Percentiles rank a stretch among this genome's conserved stretches.
These are phyloP conservation scores for Rosa multiflora DNA, from an alignment of 306 rosid genomes.

Conservation along the genomic window DNA sequence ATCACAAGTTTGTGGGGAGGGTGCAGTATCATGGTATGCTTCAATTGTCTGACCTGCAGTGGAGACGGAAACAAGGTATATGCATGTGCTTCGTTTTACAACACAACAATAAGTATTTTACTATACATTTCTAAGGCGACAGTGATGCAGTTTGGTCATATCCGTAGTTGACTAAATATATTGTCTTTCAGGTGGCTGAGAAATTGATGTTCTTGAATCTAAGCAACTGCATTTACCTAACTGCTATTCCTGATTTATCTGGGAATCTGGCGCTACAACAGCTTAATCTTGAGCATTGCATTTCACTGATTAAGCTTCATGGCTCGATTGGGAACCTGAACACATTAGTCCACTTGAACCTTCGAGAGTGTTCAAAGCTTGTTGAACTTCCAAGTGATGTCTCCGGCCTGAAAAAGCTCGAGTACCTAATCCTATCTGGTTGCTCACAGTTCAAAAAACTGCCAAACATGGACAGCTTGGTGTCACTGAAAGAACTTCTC, in stretches of 20 bases:
- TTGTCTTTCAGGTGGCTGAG: slow-evolving; percentile 45
- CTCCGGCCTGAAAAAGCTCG: slow-evolving; percentile 55
- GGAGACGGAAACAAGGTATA: neutral
- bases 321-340: slow-evolving; percentile 46
- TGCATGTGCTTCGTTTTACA: neutral
- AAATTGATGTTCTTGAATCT: slow-evolving; percentile 54
- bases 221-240: slow-evolving; percentile 29
- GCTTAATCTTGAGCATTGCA: slow-evolving; percentile 48
- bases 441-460: slow-evolving; percentile 44
- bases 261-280: slow-evolving; percentile 41
- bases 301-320: slow-evolving; percentile 40
- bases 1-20: slow-evolving; percentile 37
- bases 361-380: slow-evolving; percentile 40
- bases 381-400: slow-evolving; percentile 44
- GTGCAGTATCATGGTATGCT: slow-evolving; percentile 26
- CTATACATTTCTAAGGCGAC: neutral
- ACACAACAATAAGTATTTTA: neutral
- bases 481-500: slow-evolving; percentile 43
- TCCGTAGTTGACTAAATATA: neutral
- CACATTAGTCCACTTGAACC: slow-evolving; percentile 45
- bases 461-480: slow-evolving; percentile 47
- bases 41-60: slow-evolving; percentile 13
- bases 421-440: slow-evolving; percentile 41
- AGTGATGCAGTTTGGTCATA: neutral
- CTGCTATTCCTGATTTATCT: slow-evolving; percentile 55